A percentile compares a stretch with the other conserved stretches of the same genome.
phyloP scores from a whole-genome alignment of 768 basidiomycete genomes.

The Ramaria rubella region DNA sequence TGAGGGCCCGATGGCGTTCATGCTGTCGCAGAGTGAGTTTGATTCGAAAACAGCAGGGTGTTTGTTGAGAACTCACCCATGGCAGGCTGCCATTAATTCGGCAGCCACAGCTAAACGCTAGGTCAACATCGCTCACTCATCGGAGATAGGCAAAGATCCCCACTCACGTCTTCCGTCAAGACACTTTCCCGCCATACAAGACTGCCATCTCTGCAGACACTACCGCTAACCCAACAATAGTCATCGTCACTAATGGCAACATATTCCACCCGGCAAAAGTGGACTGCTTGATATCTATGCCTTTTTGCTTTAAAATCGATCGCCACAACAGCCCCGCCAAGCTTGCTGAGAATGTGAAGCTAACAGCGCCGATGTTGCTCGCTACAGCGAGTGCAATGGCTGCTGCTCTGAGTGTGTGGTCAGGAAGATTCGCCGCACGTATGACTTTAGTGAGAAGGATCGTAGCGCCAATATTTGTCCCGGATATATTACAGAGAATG shows the following conservation, averaged over 20 bases:
- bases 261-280: constrained; percentile 72
- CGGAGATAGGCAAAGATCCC: too few species aligned
- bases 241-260: constrained; percentile 58
- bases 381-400: constrained; percentile 68
- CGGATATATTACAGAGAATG: constrained; percentile 71
- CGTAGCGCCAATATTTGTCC: constrained; percentile 88
- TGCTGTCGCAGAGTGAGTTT: too few species aligned
- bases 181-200: constrained; percentile 26
- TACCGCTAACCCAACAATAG: constrained; percentile 56
- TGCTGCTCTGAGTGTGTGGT: constrained; percentile 41
- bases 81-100: too few species aligned
- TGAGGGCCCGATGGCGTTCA: too few species aligned
- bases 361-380: constrained; percentile 87
- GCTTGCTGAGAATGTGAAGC: constrained; percentile 81
- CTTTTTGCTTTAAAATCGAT: constrained; percentile 65
- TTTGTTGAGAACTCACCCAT: too few species aligned
- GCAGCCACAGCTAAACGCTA: too few species aligned
- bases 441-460: constrained; percentile 82
- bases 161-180: too few species aligned
- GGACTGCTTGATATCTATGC: constrained; percentile 49
- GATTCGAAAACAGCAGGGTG: too few species aligned
- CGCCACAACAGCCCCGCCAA: constrained; percentile 86
- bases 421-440: constrained; percentile 32
- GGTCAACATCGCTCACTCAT: too few species aligned
- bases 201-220: constrained; percentile 74